Conservation (phyloP, 345 rosid species). For the Firmiana major region DNA sequence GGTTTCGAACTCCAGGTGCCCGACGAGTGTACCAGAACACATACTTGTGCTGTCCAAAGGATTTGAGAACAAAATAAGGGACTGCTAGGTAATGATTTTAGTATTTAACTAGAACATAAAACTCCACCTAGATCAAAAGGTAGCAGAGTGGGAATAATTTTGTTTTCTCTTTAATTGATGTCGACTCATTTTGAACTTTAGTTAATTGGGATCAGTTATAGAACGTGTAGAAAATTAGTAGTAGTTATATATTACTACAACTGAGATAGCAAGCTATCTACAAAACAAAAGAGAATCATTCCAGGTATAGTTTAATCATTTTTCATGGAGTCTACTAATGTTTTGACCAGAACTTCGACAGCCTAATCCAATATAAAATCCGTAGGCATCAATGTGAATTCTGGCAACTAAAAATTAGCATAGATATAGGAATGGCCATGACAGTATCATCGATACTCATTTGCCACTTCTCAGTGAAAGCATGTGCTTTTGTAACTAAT, state of each 20-base stretch:
- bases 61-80: conserved; percentile 13
- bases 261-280: not conserved
- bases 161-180: not conserved
- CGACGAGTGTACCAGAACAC: conserved; percentile 97
- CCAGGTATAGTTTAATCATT: not conserved
- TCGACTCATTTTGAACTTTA: not conserved
- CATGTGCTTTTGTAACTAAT: not conserved
- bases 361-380: not conserved
- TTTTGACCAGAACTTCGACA: not conserved
- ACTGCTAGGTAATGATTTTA: not conserved
- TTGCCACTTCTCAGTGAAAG: not conserved
- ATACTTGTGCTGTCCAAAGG: conserved; percentile 65
- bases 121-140: not conserved
- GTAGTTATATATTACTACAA: not conserved
- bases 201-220: not conserved
- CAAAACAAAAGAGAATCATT: not conserved
- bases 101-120: not conserved
- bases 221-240: not conserved
- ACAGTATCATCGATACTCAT: not conserved
- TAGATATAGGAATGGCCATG: not conserved
- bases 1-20: conserved; percentile 82
- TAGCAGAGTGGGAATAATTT: not conserved
- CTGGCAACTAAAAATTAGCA: not conserved
- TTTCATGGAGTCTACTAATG: not conserved
- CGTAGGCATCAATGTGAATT: not conserved